Evolutionary conservation across 1,284 basidiomycete genomes (phyloP), one percentile per base, ranked within the genome.

Genomic region (Entoloma clypeatum): DNA sequence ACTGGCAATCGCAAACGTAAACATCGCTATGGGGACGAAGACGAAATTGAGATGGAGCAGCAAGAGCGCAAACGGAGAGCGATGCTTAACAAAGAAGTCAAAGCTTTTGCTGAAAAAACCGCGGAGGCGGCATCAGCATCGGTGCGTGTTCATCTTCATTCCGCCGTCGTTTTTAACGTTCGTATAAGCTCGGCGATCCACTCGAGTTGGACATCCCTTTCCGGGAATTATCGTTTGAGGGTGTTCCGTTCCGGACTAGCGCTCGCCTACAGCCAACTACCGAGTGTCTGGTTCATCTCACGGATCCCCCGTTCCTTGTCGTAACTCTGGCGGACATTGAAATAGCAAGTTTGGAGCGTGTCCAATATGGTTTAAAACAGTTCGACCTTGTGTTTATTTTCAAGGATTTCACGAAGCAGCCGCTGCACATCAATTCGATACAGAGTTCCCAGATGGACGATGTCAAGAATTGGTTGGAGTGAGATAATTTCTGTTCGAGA

Each of bases 391-490:
- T 97, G 13, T 81, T 99, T 41, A 87, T 99, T 45, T 91, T 97
- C 74, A 92, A 90, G 60, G 96, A 99, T 63, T 98, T 98, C 65
- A 87, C 91, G 23, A 91, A 90, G 54, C 51, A 85, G 3, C 94
- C 94, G 0, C 73, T 97, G 13, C 93, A 96, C 55, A 91, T 97
- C 69, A 97, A 97, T 62, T 92, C 92, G 1, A 94, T 98, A 50
- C 91, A 90, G n/a, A 89, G 79, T 44, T 68, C 79, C 1, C 86
- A 92, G 53, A 76, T 97, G 48, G 94, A 98, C 58, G 92, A 93
- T 54, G 92, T 97, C 47, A 96, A 96, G 66, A 92, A 95, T 60
- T 99, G 94, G 95, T 78, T 99, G 19, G 94, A 99, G 88, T 94
- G 58, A 54, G 87, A 77, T 7, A n/a, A 29, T 11, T n/a, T n/a